phyloP scores from a whole-genome alignment of 2,329 filamentous ascomycete species.

The Lecanicillium sp. region DNA sequence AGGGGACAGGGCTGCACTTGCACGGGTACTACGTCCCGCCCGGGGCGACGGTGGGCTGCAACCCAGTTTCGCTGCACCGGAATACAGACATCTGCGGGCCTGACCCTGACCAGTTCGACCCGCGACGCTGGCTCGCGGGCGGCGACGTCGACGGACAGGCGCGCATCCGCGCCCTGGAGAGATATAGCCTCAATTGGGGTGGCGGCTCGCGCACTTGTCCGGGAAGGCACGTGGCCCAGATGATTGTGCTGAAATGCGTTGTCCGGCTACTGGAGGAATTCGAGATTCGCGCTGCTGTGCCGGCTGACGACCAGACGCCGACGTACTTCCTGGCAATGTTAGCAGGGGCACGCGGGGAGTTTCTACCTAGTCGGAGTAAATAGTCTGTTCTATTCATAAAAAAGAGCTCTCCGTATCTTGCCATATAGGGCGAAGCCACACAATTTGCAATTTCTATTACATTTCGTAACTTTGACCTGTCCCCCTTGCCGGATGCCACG shows the following conservation, averaged over 20 bases:
- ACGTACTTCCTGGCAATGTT: constrained; percentile 50
- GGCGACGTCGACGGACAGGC: constrained; percentile 20
- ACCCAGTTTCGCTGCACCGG: constrained; percentile 43
- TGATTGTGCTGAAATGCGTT: constrained; percentile 42
- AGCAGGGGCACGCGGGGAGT: constrained; percentile 20
- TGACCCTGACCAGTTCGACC: constrained; percentile 37
- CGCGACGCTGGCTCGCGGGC: constrained; percentile 40
- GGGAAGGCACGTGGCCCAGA: constrained; percentile 44
- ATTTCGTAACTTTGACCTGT: no score
- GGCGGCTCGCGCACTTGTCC: constrained; percentile 46
- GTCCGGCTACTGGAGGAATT: constrained; percentile 38
- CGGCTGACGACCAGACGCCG: constrained; percentile 31
- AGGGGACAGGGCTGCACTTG: constrained; percentile 26
- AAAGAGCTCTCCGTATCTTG: no score
- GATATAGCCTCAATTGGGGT: constrained; percentile 46
- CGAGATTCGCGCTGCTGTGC: constrained; percentile 35
- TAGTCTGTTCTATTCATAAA: no score
- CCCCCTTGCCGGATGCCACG: no score
- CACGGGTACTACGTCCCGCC: constrained; percentile 36
- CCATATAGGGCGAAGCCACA: no score
- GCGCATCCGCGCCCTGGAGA: constrained; percentile 36
- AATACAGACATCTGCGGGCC: constrained; percentile 44
- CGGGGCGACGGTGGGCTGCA: constrained; percentile 45
- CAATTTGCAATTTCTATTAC: neutral
- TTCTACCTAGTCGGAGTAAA: neutral